Base-by-base conservation (phyloP, 2,329 filamentous ascomycete genomes). In the Hyphodiscus sp. region DNA sequence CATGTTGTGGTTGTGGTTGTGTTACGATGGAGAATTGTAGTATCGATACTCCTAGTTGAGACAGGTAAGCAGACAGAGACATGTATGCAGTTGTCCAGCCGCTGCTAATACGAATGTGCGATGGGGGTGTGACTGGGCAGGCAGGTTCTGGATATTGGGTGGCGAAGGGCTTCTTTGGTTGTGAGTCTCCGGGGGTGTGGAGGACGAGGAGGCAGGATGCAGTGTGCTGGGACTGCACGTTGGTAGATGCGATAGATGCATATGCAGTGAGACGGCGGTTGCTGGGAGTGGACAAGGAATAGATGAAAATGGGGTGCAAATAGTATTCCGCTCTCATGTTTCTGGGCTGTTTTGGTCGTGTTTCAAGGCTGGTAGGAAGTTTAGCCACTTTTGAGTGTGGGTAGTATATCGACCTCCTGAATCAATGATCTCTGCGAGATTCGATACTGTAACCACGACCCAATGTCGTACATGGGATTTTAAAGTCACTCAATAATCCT, bases 181-280 rank as follows among this genome's bases (percentile, higher is more conserved):
- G 18, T 29, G 47, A 38, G 20, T 15, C 16, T 49, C 26, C 19
- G 19, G 47, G 26, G n/a, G n/a, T n/a, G n/a, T 41, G 47, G 26
- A 41, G 11, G 29, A 47, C 45, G 23, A 23, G 7, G 23, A 13
- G 33, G 33, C 16, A 38, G 11, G 16, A n/a, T 13, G 11, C 11
- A n/a, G 5, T 13, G 33, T 38, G 33, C 33, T 38, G 16, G 33
- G 33, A 38, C 45, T 41, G 20, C 41, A 42, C 41, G 4, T 49
- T 49, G 47, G 47, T 42, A 49, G 50, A 53, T 55, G 50, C 53
- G 10, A 30, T 51, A 20, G 41, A 47, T 53, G 50, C 48, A 26
- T 3, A 51, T 51, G 55, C 48, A 42, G 55, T 54, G 42, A 54
- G 23, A 26, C 23, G 23, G 23, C 23, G 23, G 8, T 26, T 26